These are phyloP conservation scores for Skeletonema tropicum DNA, from an alignment of 108 stramenopile genomes.

Conservation along the genomic window DNA sequence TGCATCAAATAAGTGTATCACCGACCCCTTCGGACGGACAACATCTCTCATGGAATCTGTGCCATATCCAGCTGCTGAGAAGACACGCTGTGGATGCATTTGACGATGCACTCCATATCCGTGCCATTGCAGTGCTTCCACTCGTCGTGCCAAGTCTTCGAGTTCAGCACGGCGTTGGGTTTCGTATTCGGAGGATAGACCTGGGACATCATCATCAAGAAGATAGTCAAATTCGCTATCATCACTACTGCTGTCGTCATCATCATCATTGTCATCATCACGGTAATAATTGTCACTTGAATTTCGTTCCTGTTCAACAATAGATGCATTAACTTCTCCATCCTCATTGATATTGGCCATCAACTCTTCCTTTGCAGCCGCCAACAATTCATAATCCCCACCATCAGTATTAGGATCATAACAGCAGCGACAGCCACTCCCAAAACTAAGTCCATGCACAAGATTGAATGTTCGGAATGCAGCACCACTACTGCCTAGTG, in stretches of 20 bases:
- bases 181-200: conserved; percentile 26
- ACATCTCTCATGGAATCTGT: conserved; percentile 13
- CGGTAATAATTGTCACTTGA: conserved; percentile 8
- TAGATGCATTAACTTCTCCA: not conserved
- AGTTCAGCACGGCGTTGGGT: conserved; percentile 67
- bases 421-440: conserved; percentile 79
- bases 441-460: conserved; percentile 40
- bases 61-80: conserved; percentile 62
- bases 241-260: conserved; percentile 23
- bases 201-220: conserved; percentile 74
- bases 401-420: conserved; percentile 85
- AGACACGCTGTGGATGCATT: conserved; percentile 69
- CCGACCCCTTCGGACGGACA: conserved; percentile 50
- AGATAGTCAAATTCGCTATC: conserved; percentile 83
- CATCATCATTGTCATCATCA: conserved; percentile 41
- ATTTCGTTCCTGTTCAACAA: not conserved
- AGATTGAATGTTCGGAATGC: conserved; percentile 46
- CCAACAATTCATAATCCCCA: conserved; percentile 74
- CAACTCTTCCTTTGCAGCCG: conserved; percentile 43
- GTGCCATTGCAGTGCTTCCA: conserved; percentile 61
- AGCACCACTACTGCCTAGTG: not conserved
- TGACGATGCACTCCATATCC: conserved; percentile 86
- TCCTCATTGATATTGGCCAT: conserved; percentile 17
- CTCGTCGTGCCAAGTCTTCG: conserved; percentile 51
- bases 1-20: conserved; percentile 76